Evolutionary conservation across 2,329 filamentous ascomycete genomes (phyloP).

Genomic region (Gnomoniopsis sp.): DNA sequence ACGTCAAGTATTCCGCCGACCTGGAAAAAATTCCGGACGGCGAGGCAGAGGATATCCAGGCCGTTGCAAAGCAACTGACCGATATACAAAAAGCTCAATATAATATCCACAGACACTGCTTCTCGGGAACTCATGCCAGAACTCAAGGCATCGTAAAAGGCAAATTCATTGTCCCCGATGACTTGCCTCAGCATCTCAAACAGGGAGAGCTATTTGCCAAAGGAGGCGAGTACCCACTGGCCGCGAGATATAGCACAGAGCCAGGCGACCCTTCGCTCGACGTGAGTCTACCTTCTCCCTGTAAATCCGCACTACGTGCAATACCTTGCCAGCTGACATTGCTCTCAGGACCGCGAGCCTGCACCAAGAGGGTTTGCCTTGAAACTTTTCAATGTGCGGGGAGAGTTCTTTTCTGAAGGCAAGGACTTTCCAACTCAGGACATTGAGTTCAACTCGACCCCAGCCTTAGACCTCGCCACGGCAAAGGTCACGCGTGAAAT

Average conservation of each 20-base stretch:
- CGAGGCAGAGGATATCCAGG: neutral
- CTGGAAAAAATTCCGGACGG: neutral
- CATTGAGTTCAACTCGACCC: constrained; percentile 47
- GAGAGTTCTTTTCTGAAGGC: constrained; percentile 36
- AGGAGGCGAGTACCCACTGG: neutral
- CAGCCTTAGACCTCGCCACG: constrained; percentile 41
- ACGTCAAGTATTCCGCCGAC: neutral
- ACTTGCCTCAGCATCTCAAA: constrained; percentile 40
- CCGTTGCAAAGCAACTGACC: neutral
- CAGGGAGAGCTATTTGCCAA: constrained; percentile 32
- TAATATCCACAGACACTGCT: constrained; percentile 7
- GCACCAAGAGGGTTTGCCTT: constrained; percentile 42
- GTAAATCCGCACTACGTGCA: constrained; percentile 36
- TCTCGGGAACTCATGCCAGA: constrained; percentile 38
- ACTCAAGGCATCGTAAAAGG: constrained; percentile 47
- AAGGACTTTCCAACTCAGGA: constrained; percentile 32
- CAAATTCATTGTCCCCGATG: constrained; percentile 36
- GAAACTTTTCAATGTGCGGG: constrained; percentile 46
- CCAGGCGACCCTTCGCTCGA: constrained; percentile 21
- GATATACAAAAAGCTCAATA: neutral
- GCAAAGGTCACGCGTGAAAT: neutral
- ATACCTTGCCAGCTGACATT: neutral
- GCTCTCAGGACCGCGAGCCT: neutral
- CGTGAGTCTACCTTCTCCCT: constrained; percentile 32
- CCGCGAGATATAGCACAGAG: neutral